phyloP scores from a whole-genome alignment of 768 basidiomycete species.

The Podaxis rugospora region DNA sequence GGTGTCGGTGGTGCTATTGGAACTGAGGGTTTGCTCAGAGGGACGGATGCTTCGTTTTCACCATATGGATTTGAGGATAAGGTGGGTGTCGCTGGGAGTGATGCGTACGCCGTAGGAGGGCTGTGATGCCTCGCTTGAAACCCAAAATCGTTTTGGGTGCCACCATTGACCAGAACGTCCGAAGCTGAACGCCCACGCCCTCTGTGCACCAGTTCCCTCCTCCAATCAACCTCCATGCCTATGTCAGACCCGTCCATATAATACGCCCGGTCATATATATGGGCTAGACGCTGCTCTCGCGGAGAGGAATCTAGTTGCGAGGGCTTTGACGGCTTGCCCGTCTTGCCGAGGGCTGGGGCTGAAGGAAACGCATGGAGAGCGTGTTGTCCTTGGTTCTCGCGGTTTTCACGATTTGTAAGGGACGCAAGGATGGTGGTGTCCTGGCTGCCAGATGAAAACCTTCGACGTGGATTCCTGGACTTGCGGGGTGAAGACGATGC shows the following conservation, averaged over 20 bases:
- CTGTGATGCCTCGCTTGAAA: slow-evolving; percentile 1
- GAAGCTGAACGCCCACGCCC: background rate
- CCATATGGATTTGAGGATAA: slow-evolving; percentile 37
- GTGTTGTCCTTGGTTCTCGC: background rate
- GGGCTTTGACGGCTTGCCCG: background rate
- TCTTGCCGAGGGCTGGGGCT: background rate
- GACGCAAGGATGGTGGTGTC: background rate
- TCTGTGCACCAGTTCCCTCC: background rate
- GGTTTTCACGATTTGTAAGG: background rate
- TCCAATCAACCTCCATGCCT: slow-evolving; percentile 1
- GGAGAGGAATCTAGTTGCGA: background rate
- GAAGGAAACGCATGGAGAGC: slow-evolving; percentile 2
- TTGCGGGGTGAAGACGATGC: background rate
- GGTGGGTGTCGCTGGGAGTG: slow-evolving; percentile 72
- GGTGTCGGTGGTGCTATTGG: slow-evolving; percentile 15
- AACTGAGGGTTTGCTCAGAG: slow-evolving; percentile 25
- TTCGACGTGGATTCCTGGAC: slow-evolving; percentile 1
- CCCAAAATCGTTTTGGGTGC: background rate
- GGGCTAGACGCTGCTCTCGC: background rate
- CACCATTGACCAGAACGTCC: background rate
- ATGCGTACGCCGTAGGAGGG: slow-evolving; percentile 56
- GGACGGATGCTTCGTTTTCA: slow-evolving; percentile 19
- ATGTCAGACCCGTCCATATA: slow-evolving; percentile 5
- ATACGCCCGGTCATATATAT: slow-evolving; percentile 1
- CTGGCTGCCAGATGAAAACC: slow-evolving; percentile 8